Conservation (phyloP, 352 stramenopile species). For the Phytophthora brassicae region DNA sequence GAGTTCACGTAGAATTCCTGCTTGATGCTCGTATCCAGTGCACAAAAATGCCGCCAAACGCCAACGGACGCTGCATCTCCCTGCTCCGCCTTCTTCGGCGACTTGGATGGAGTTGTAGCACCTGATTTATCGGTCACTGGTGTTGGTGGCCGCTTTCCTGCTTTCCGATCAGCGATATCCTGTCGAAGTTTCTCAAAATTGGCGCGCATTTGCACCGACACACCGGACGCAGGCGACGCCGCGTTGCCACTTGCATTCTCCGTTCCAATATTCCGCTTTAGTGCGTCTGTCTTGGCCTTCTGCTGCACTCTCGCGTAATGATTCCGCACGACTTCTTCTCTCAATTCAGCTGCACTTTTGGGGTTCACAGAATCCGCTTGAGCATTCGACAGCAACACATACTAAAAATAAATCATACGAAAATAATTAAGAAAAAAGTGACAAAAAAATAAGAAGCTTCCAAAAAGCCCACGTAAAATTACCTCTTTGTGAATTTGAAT, state of each 20-base stretch:
- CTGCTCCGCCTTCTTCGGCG: constrained; percentile 11
- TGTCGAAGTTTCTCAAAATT: constrained; percentile 77
- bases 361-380: constrained; percentile 81
- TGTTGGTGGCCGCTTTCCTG: constrained; percentile 30
- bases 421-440: constrained; percentile 1
- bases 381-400: constrained; percentile 75
- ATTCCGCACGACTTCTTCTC: constrained; percentile 70
- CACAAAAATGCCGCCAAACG: constrained; percentile 74
- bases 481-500: constrained; percentile 91
- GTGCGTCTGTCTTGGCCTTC: constrained; percentile 48
- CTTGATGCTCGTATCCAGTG: constrained; percentile 49
- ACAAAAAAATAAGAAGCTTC: not conserved
- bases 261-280: constrained; percentile 24
- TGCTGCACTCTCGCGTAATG: constrained; percentile 68
- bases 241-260: constrained; percentile 28
- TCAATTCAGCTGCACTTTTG: constrained; percentile 60
- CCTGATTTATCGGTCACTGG: constrained; percentile 21
- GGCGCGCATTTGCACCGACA: constrained; percentile 64
- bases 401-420: constrained; percentile 38
- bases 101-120: constrained; percentile 17
- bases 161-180: constrained; percentile 66
- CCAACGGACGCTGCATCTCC: constrained; percentile 31
- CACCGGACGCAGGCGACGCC: constrained; percentile 32
- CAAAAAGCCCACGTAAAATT: not conserved
- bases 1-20: constrained; percentile 84